Percentiles rank a stretch among this genome's conserved stretches.
Conservation (phyloP, 495 filamentous ascomycete genomes). For the Sabuloglossum arenarium region DNA sequence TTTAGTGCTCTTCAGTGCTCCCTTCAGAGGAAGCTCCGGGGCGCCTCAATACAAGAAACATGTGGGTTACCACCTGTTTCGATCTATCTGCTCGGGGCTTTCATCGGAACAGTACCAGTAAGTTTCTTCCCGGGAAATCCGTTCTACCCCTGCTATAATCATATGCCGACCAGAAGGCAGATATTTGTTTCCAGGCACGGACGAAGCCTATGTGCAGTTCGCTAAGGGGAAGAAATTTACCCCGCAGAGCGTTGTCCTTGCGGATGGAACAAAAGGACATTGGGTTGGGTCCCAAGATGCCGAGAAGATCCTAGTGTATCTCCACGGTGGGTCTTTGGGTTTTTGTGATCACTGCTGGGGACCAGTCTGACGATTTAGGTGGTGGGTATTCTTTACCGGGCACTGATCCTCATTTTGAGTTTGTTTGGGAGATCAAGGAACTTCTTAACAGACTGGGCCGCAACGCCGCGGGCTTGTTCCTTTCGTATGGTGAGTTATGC, state of each 20-base stretch:
- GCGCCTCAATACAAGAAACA: background rate
- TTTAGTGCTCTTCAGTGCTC: background rate
- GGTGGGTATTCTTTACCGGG: constrained; percentile 35
- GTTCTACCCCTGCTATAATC: background rate
- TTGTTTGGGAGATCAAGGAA: constrained; percentile 23
- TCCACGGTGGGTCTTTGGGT: constrained; percentile 26
- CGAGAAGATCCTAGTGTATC: constrained; percentile 35
- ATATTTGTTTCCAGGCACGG: constrained; percentile 15
- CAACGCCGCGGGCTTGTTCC: constrained; percentile 28
- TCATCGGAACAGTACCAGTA: background rate
- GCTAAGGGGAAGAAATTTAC: constrained; percentile 25
- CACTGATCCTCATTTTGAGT: constrained; percentile 22
- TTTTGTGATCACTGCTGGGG: background rate
- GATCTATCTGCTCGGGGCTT: background rate
- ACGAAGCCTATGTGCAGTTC: constrained; percentile 23
- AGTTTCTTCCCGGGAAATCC: background rate
- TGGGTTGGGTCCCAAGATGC: constrained; percentile 38
- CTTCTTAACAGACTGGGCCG: constrained; percentile 22
- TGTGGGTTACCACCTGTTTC: background rate
- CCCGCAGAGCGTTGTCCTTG: constrained; percentile 26
- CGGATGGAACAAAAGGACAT: constrained; percentile 29
- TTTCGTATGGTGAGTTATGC: constrained; percentile 22
- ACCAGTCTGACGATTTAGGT: constrained; percentile 16
- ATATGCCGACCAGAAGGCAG: background rate
- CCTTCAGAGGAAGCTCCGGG: background rate